Evolutionary conservation across 2,329 filamentous ascomycete genomes (phyloP), one percentile per base, ranked within the genome.

Genomic region (Xylaria sp.): DNA sequence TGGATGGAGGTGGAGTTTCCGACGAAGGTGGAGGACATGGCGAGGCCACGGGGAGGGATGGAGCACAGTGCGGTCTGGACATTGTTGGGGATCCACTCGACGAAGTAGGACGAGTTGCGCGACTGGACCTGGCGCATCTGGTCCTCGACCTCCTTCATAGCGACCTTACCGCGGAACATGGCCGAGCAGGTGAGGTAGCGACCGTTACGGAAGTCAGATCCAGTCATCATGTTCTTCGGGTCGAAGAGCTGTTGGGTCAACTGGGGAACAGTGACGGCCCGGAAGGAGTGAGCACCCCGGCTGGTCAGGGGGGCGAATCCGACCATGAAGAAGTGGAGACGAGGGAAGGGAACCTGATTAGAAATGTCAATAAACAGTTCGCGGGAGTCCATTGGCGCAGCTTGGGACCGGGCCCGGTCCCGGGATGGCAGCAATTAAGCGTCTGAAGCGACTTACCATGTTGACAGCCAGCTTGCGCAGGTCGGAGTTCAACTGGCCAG

Each of bases 261-360:
- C 85, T 97, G 94, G 62, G 93, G 93, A 63, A 97, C 94, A 74
- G 89, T 92, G 78, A 97, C 90, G 69, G 94, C 93, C 76, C 93
- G 93, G 93, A 97, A 99, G 71, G 90, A 91, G 85, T 95, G 80
- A 69, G 93, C 89, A 72, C 88, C 87, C 78, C 89, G 88, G 80
- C 91, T 96, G 77, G 94, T 99, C 74, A 99, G 86, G 76, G 94
- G 94, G 79, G 94, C 93, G 78, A 99, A 99, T 78, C 94, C 94
- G 77, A 99, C 94, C 94, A 99, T 99, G 88, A 99, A 99, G 89
- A 99, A 99, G 83, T 99, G 94, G 66, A 99, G 92, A 92, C 94
- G 94, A 70, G 94, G 94, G 90, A 99, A 99, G 65, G 94, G 94
- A 80, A 99, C 49, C 49, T 51, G 8, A 16, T 13, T 13, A 97